Evolutionary conservation across 441 rosid species (phyloP), one percentile per base, ranked within the genome.

Genomic region (Bocquillonia castaneifolia): DNA sequence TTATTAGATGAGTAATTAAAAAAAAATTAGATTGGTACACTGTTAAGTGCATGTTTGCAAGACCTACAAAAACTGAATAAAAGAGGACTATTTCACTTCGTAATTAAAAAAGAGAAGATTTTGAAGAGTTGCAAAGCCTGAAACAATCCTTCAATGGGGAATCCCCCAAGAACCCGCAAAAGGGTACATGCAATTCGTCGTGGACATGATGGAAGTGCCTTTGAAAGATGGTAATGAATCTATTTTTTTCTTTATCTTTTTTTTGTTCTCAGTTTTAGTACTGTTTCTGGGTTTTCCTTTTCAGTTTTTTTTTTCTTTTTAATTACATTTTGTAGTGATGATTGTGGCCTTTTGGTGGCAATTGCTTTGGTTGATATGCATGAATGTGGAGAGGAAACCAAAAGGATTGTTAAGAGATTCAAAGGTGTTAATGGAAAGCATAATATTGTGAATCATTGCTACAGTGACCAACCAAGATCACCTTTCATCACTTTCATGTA

Each of bases 151-250:
- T 78, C 72, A 80, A 90, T 90, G 93, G 89, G 68, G 77, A 80
- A 78, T 73, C 78, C 70, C 34, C 69, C 83, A 52, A 83, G 85
- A 74, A 68, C 63, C 57, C 88, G 92, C 75, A 84, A 86, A 83
- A 83, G 92, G 82, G 86, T 90, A 10, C 81, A 55, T 72, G 87
- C 87, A 20, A 45, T 72, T 26, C 86, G 76, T 69, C 96, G 96
- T 74, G 92, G 88, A 70, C 74, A 85, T 7, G 88, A 86, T 66
- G 96, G 92, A 2, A 90, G 94, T 63, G 96, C 93, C 48, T 88
- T 86, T 23, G 57, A 85, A 26, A 84, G 77, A 64, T 90, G 96
- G 96, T 90, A 77, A 72, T 56, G n/a, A 34, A 20, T 45, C 23
- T 37, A 25, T 31, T 61, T 1, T 39, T 14, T 18, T 65, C 23